Evolutionary conservation across 2,329 filamentous ascomycete genomes (phyloP).

Genomic region (Biscogniauxia sp.): DNA sequence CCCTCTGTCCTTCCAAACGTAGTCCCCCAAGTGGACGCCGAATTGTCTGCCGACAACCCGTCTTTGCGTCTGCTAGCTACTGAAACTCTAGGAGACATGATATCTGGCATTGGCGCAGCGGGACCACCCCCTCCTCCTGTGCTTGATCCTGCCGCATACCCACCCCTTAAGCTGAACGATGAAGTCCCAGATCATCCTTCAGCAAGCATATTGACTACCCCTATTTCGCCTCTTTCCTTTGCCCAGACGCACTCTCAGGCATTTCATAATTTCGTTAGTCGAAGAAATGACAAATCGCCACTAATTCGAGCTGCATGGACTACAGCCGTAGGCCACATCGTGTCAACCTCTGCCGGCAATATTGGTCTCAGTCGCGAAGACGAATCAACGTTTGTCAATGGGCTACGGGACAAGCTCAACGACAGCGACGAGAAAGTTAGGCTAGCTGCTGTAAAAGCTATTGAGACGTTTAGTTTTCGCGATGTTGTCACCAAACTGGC

Average conservation of each 20-base stretch:
- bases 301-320: conserved; percentile 85
- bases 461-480: conserved; percentile 76
- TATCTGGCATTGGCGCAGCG: conserved; percentile 87
- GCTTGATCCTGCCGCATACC: conserved; percentile 81
- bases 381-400: conserved; percentile 70
- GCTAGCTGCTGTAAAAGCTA: conserved; percentile 79
- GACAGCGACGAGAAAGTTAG: conserved; percentile 92
- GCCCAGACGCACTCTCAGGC: conserved; percentile 74
- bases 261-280: conserved; percentile 81
- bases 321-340: conserved; percentile 76
- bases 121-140: conserved; percentile 71
- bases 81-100: conserved; percentile 92
- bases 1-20: conserved; percentile 89
- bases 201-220: conserved; percentile 70
- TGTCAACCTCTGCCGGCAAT: conserved; percentile 87
- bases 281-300: conserved; percentile 82
- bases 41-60: conserved; percentile 85
- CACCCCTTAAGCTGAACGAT: conserved; percentile 66
- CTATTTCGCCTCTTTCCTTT: conserved; percentile 86
- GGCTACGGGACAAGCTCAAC: conserved; percentile 75
- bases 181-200: conserved; percentile 50
- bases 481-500: conserved; percentile 82
- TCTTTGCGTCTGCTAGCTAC: conserved; percentile 84
- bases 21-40: conserved; percentile 87
- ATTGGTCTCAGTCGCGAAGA: conserved; percentile 84